phyloP scores from a whole-genome alignment of 2,329 filamentous ascomycete species.

The Ceratocystis huliohia region DNA sequence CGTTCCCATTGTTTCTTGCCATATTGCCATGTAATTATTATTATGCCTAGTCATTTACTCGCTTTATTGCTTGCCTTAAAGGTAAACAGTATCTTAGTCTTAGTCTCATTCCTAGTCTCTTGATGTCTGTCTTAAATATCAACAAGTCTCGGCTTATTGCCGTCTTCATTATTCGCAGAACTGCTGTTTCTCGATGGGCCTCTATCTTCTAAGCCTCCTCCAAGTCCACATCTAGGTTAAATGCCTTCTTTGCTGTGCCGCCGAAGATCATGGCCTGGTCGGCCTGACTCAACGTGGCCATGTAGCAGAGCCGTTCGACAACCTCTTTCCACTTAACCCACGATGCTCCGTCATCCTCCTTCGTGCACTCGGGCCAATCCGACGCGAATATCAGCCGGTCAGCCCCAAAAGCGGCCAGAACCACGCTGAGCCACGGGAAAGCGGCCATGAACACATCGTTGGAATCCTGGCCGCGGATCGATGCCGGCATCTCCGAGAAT shows the following conservation, averaged over 20 bases:
- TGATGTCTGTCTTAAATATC: not conserved
- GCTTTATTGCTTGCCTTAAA: not conserved
- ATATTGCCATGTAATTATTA: not conserved
- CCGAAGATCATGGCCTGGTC: conserved; percentile 59
- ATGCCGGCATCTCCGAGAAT: conserved; percentile 63
- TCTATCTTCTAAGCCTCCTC: not conserved
- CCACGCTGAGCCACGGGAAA: conserved; percentile 57
- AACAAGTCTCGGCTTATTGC: not conserved
- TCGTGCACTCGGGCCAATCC: conserved; percentile 86
- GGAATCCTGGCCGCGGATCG: conserved; percentile 36
- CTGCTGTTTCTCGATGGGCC: not conserved
- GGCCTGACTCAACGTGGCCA: conserved; percentile 47
- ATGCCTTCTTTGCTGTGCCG: conserved; percentile 59
- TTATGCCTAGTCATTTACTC: conserved; percentile 9
- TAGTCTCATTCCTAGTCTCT: not conserved
- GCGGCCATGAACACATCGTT: conserved; percentile 50
- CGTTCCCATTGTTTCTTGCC: not conserved
- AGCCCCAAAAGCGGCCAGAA: conserved; percentile 60
- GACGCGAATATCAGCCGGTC: conserved; percentile 75
- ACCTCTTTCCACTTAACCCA: conserved; percentile 67
- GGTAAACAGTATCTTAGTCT: not conserved
- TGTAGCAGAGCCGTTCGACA: conserved; percentile 53
- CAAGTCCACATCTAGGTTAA: conserved; percentile 29
- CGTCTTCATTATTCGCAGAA: not conserved
- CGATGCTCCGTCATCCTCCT: conserved; percentile 37